These are phyloP conservation scores for Margaritispora aquatica DNA, from an alignment of 495 filamentous ascomycete species.

Conservation along the genomic window DNA sequence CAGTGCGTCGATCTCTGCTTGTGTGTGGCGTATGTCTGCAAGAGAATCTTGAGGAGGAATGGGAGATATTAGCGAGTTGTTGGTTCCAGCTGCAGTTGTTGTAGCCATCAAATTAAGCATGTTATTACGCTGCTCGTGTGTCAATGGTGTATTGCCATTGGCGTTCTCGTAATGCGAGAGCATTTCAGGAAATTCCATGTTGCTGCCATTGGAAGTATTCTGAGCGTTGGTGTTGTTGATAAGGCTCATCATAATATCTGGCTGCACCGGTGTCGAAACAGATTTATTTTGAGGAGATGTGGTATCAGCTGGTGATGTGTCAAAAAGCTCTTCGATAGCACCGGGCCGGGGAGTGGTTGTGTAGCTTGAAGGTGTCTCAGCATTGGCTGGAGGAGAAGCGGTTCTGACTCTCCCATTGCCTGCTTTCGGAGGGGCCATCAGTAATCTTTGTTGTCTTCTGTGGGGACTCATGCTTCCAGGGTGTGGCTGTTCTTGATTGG, in stretches of 20 bases:
- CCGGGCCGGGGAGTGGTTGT: slow-evolving; percentile 20
- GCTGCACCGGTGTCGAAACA: slow-evolving; percentile 34
- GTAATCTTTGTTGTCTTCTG: slow-evolving; percentile 23
- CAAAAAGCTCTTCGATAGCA: slow-evolving; percentile 30
- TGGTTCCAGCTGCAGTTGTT: slow-evolving; percentile 15
- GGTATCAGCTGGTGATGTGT: slow-evolving; percentile 17
- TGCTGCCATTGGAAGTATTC: slow-evolving; percentile 36
- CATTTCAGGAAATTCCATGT: slow-evolving; percentile 67
- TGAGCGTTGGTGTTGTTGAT: slow-evolving; percentile 75
- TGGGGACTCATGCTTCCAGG: slow-evolving; percentile 32
- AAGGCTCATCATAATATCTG: slow-evolving; percentile 74
- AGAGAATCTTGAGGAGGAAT: slow-evolving; percentile 49
- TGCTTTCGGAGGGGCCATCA: slow-evolving; percentile 23
- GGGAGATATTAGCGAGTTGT: slow-evolving; percentile 47
- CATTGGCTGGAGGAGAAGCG: slow-evolving; percentile 28
- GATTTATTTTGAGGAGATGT: slow-evolving; percentile 13
- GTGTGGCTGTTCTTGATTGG: slow-evolving; percentile 34
- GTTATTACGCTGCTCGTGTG: slow-evolving; percentile 67
- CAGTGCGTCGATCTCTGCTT: slow-evolving; percentile 67
- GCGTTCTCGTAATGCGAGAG: slow-evolving; percentile 63
- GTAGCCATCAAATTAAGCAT: slow-evolving; percentile 74
- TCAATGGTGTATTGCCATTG: slow-evolving; percentile 60
- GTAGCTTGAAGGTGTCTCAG: slow-evolving; percentile 26
- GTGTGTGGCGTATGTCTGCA: slow-evolving; percentile 55
- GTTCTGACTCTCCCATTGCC: slow-evolving; percentile 29